Base-by-base conservation (phyloP, 305 asterid genomes). In the Fraxinus ornus region DNA sequence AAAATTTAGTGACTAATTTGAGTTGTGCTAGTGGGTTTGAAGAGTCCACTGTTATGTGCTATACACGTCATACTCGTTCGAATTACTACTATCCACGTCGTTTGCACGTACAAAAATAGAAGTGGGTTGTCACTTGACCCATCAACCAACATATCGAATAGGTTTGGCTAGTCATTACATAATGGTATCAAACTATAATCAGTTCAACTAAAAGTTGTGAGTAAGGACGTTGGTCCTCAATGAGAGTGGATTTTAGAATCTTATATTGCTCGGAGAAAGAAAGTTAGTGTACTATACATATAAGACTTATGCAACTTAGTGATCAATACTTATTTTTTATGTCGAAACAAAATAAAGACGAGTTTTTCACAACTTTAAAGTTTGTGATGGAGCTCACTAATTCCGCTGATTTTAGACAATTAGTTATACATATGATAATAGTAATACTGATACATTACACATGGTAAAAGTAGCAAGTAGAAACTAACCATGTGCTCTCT, bases 401-500 rank as follows among this genome's bases (percentile, higher is more conserved):
- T 44, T 44, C 17, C 17, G 62, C 62, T 0, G 22, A 17, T 52
- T 52, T 52, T 52, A 52, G 22, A 52, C 62, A 55, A 24, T 62
- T 22, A 8, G 17, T 57, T 33, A 5, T 8, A 21, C 17, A 62
- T 2, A 6, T 19, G 32, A 62, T 57, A 10, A 21, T 57, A n/a
- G 0, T 19, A 49, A 3, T 1, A 22, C 15, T 19, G 24, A 62
- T 22, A 62, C 30, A 2, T 24, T 70, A 70, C 24, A 35, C 6
- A 17, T 33, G 47, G 72, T 62, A 57, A 19, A 57, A 57, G 41
- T 57, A 57, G 80, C n/a, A 41, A 32, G 7, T 2, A 44, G 70
- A 74, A 75, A 30, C 52, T 35, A 62, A 47, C 76, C 87, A 85
- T 75, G 79, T 75, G 86, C 73, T 7, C 78, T 7, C 62, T 52